Evolutionary conservation across 139 green algal species (phyloP), one percentile per base, ranked within the genome.

Genomic region (Monoraphidium neglectum): DNA sequence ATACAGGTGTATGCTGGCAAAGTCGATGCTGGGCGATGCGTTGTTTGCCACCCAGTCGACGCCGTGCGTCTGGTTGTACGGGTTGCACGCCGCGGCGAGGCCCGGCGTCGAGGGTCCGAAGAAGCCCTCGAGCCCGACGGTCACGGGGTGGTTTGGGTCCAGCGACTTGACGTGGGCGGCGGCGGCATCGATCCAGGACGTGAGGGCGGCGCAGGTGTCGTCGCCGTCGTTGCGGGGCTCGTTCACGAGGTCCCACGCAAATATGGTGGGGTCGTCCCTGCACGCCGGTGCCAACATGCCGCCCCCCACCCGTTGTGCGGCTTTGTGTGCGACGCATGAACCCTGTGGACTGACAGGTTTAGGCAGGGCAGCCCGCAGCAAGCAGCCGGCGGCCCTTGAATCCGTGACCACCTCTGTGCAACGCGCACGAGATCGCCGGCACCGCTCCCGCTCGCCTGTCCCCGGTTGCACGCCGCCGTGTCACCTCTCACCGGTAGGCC

Each of bases 91-190:
- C 15, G 16, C 12, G 30, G 10, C 35, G 10, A 53, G 63, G 16
- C 28, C 10, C 59, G 89, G 82, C 16, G 86, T 90, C 54, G 82
- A 88, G 40, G 77, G 74, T 0, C 91, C 91, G 6, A 90, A 90
- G 82, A 96, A 95, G 10, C 92, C 92, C 43, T 95, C 92, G 16
- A 62, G 66, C 15, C 91, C 91, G 1, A 89, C 65, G 2, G 87
- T 92, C 35, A 96, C 51, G n/a, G 94, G 72, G 82, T 96, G 92
- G 60, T 92, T 88, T 26, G 77, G 74, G 73, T 95, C 82, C 49
- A 94, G 53, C 15, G n/a, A 67, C 43, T 92, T 92, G 0, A 95
- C 56, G 26, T 82, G 83, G 6, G 60, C 76, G n/a, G 87, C 79
- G 4, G 79, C 84, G 8, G 53, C 69, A 0, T 70, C 63, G n/a